Evolutionary conservation across 345 rosid species (phyloP).

Genomic region (Eucalyptus tenuipes): DNA sequence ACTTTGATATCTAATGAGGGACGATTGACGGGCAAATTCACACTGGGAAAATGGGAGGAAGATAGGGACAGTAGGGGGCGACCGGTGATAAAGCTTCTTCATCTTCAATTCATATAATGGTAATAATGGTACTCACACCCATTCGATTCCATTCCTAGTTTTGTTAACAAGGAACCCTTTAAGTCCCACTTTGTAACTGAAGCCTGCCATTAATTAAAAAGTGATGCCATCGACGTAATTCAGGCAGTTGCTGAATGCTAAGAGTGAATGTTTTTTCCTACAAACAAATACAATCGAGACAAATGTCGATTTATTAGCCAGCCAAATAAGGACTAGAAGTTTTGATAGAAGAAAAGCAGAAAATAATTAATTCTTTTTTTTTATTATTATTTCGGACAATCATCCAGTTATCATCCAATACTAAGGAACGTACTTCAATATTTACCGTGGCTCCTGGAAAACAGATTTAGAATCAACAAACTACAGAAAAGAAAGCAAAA

Average conservation of each 20-base stretch:
- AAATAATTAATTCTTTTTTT: neutral
- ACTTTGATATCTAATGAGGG: neutral
- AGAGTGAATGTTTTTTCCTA: neutral
- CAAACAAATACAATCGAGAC: neutral
- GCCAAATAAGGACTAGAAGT: neutral
- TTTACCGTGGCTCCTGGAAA: slow-evolving; percentile 51
- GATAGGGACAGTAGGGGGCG: neutral
- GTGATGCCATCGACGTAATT: neutral
- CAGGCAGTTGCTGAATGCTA: neutral
- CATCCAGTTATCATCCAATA: neutral
- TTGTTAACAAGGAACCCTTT: neutral
- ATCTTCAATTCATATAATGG: neutral
- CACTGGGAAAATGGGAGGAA: too few relatives aligned
- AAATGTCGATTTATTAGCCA: neutral
- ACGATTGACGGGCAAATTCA: too few relatives aligned
- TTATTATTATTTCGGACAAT: neutral
- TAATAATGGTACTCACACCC: too few relatives aligned
- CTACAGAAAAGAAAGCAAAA: neutral
- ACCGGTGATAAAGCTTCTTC: neutral
- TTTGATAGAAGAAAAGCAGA: neutral
- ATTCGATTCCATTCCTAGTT: neutral
- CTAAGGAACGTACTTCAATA: slow-evolving; percentile 38
- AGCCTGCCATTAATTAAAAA: neutral
- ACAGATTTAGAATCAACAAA: neutral
- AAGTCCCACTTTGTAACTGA: neutral